Percentiles rank a stretch among this genome's conserved stretches.
These are phyloP conservation scores for Alternaria incomplexa DNA, from an alignment of 2,329 filamentous ascomycete genomes.

Conservation along the genomic window DNA sequence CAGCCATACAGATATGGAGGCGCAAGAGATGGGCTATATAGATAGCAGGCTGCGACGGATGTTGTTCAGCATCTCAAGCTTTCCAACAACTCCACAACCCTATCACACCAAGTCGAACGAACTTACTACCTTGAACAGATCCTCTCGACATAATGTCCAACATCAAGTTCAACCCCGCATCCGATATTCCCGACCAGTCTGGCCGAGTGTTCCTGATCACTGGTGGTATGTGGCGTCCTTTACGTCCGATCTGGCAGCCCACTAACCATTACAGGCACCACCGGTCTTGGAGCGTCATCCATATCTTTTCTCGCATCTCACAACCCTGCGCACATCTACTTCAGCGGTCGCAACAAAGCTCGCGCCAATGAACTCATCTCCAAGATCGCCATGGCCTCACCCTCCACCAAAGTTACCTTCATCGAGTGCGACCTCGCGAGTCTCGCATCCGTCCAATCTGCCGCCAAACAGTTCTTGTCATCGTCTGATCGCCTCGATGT, in stretches of 20 bases:
- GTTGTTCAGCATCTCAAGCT: not conserved
- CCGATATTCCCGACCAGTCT: slow-evolving; percentile 8
- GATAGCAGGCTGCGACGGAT: not conserved
- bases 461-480: slow-evolving; percentile 20
- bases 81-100: not conserved
- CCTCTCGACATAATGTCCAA: not conserved
- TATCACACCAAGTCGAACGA: not conserved
- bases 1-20: not conserved
- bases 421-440: slow-evolving; percentile 6
- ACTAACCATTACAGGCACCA: slow-evolving; percentile 44
- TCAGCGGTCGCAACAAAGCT: slow-evolving; percentile 52
- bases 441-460: slow-evolving; percentile 5
- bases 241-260: not conserved
- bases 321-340: slow-evolving; percentile 53
- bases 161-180: slow-evolving; percentile 8
- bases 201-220: slow-evolving; percentile 18
- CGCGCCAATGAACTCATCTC: slow-evolving; percentile 50
- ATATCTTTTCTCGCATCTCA: slow-evolving; percentile 53
- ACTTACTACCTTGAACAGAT: not conserved
- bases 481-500: slow-evolving; percentile 52
- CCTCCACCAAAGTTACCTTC: slow-evolving; percentile 36
- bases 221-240: slow-evolving; percentile 9
- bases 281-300: slow-evolving; percentile 55
- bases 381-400: slow-evolving; percentile 50
- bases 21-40: not conserved